Conservation (phyloP, 345 rosid genomes). For the Salix purpurea region DNA sequence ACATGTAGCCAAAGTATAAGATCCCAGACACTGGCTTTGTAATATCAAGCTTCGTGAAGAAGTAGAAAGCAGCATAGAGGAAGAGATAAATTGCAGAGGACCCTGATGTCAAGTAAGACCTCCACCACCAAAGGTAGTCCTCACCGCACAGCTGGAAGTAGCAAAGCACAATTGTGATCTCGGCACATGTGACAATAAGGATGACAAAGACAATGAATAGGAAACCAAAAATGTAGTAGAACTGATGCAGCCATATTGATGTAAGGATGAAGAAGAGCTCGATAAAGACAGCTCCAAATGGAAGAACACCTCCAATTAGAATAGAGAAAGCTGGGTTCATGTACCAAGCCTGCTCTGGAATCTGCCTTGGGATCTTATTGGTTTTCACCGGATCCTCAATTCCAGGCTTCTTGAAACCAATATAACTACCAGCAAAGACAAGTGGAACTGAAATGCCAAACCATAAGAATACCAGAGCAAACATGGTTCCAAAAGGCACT, state of each 20-base stretch:
- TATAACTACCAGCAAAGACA: slow-evolving; percentile 64
- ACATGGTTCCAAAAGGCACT: slow-evolving; percentile 92
- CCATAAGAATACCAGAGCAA: slow-evolving; percentile 77
- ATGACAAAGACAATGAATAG: slow-evolving; percentile 79
- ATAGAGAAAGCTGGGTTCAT: slow-evolving; percentile 80
- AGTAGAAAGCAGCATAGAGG: slow-evolving; percentile 82
- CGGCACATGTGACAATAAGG: slow-evolving; percentile 76
- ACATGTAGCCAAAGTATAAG: slow-evolving; percentile 87
- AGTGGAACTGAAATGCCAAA: slow-evolving; percentile 92
- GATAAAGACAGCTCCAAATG: slow-evolving; percentile 92
- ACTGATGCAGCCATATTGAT: slow-evolving; percentile 85
- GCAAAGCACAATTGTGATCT: slow-evolving; percentile 85
- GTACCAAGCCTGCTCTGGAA: slow-evolving; percentile 85
- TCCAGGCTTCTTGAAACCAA: slow-evolving; percentile 72
- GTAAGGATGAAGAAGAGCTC: slow-evolving; percentile 93
- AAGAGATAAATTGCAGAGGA: slow-evolving; percentile 84
- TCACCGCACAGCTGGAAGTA: slow-evolving; percentile 94
- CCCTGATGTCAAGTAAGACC: slow-evolving; percentile 83
- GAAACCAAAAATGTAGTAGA: slow-evolving; percentile 93
- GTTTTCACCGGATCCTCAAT: slow-evolving; percentile 79
- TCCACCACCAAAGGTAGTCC: slow-evolving; percentile 99
- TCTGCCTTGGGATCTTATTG: slow-evolving; percentile 82
- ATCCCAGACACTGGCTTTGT: slow-evolving; percentile 72
- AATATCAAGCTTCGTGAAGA: slow-evolving; percentile 87
- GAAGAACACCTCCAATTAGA: slow-evolving; percentile 83